Conservation (phyloP, 352 stramenopile genomes). For the Phytophthora constricta region DNA sequence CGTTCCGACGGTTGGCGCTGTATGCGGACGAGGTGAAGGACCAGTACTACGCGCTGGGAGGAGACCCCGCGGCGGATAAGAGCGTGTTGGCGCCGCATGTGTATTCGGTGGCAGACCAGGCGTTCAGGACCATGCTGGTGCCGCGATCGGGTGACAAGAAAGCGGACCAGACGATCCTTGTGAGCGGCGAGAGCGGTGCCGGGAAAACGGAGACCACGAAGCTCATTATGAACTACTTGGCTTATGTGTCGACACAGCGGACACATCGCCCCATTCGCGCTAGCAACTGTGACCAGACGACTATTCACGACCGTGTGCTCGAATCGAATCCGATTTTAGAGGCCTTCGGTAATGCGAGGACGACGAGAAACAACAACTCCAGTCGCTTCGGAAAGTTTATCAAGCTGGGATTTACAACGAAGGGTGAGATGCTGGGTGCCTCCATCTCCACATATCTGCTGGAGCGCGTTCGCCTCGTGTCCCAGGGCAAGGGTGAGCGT, state of each 20-base stretch:
- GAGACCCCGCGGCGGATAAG: constrained; percentile 60
- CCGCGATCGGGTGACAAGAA: constrained; percentile 50
- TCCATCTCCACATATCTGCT: constrained; percentile 94
- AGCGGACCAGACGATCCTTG: constrained; percentile 94
- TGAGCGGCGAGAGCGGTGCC: constrained; percentile 95
- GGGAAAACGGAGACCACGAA: constrained; percentile 98
- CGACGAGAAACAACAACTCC: constrained; percentile 97
- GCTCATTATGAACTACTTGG: constrained; percentile 97
- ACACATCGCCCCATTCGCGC: constrained; percentile 28
- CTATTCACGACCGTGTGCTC: constrained; percentile 89
- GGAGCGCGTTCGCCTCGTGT: constrained; percentile 95
- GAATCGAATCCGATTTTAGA: constrained; percentile 97
- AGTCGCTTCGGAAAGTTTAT: constrained; percentile 98
- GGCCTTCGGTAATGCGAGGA: constrained; percentile 95
- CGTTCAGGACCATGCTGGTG: constrained; percentile 86
- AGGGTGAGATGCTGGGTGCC: constrained; percentile 81
- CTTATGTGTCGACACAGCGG: constrained; percentile 77
- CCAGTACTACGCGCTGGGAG: constrained; percentile 69
- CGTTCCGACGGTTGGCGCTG: constrained; percentile 73
- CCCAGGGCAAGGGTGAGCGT: constrained; percentile 93
- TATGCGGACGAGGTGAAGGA: constrained; percentile 79
- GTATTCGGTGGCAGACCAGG: constrained; percentile 84
- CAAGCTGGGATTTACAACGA: constrained; percentile 89
- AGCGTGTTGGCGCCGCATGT: constrained; percentile 78
- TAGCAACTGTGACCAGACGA: constrained; percentile 46